phyloP scores from a whole-genome alignment of 179 eudicot genomes.

The Vitellaria paradoxa region DNA sequence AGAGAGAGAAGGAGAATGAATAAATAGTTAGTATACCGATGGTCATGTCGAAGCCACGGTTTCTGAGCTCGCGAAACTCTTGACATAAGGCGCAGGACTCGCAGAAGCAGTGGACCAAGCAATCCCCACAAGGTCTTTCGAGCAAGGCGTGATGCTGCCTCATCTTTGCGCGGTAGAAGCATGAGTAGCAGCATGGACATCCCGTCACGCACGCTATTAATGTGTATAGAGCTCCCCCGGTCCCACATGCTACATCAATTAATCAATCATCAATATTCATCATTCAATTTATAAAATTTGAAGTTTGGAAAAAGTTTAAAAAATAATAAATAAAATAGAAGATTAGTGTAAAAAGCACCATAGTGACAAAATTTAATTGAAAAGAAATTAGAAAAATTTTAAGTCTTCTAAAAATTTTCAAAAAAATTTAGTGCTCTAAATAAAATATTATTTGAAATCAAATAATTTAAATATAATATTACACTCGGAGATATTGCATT shows the following conservation, averaged over 20 bases:
- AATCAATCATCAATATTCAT: no score
- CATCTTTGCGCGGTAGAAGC: conserved; percentile 50
- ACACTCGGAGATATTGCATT: no score
- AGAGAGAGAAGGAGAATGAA: neutral
- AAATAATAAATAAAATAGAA: no score
- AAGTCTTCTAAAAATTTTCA: no score
- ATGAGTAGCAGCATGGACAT: conserved; percentile 39
- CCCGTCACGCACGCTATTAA: conserved; percentile 30
- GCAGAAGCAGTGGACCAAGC: conserved; percentile 43
- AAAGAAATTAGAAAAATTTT: no score
- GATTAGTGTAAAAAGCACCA: no score
- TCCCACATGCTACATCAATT: conserved; percentile 30
- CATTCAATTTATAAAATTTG: no score
- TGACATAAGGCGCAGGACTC: conserved; percentile 58
- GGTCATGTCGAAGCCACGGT: conserved; percentile 44
- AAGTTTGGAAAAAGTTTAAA: no score
- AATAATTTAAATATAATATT: no score
- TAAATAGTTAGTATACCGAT: conserved; percentile 26
- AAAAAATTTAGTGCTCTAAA: no score
- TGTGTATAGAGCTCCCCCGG: conserved; percentile 43
- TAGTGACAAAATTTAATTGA: no score
- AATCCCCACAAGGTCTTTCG: conserved; percentile 31
- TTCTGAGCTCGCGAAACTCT: conserved; percentile 55
- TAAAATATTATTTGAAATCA: no score
- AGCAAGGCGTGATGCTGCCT: conserved; percentile 38